Conservation (phyloP, 208 protist species). For the Vickermania spadyakhi region DNA sequence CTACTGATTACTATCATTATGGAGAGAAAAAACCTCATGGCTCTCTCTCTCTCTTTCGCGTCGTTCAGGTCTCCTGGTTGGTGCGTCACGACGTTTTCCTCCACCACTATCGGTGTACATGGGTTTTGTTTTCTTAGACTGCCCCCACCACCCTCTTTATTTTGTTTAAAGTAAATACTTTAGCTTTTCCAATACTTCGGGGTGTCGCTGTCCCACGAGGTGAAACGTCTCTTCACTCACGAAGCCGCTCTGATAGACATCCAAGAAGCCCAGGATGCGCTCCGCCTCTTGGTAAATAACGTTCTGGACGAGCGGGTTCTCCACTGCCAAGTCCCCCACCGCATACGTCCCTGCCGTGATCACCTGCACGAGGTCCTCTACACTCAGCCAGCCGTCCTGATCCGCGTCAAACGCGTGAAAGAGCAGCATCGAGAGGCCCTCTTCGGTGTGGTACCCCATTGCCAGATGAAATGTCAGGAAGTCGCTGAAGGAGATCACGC, state of each 20-base stretch:
- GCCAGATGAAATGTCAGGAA: slow-evolving; percentile 85
- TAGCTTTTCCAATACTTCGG: slow-evolving; percentile 86
- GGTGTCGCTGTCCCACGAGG: slow-evolving; percentile 74
- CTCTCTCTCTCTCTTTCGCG: no score
- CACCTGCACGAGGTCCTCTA: slow-evolving; percentile 74
- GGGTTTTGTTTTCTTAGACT: no score
- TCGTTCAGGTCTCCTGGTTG: no score
- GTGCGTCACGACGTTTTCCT: no score
- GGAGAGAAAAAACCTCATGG: no score
- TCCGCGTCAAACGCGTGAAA: slow-evolving; percentile 93
- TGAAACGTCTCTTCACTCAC: slow-evolving; percentile 69
- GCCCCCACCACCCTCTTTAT: neutral
- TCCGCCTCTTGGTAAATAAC: slow-evolving; percentile 77
- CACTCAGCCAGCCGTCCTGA: slow-evolving; percentile 79
- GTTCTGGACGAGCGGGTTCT: slow-evolving; percentile 53
- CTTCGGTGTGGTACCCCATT: slow-evolving; percentile 82
- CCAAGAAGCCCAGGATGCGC: slow-evolving; percentile 73
- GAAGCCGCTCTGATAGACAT: slow-evolving; percentile 64
- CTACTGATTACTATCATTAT: no score
- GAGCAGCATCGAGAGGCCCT: slow-evolving; percentile 71
- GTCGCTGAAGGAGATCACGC: slow-evolving; percentile 85
- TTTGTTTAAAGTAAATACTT: slow-evolving; percentile 63
- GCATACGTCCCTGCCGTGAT: slow-evolving; percentile 86
- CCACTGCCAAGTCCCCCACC: slow-evolving; percentile 78
- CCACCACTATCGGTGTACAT: no score